These are phyloP conservation scores for Wolfiporia cocos DNA, from an alignment of 1,284 basidiomycete species.

Conservation along the genomic window DNA sequence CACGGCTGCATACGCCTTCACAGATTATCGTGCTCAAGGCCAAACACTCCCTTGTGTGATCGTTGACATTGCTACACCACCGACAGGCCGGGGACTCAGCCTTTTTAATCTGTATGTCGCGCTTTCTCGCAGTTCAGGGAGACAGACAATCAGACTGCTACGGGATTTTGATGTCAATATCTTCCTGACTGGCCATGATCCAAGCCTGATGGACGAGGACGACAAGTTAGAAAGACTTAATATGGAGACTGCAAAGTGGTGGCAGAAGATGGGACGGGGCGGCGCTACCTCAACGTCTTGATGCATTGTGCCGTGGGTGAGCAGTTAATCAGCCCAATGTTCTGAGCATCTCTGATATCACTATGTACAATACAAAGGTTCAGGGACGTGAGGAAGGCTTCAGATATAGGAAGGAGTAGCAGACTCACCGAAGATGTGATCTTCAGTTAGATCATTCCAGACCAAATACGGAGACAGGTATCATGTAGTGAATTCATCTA, in stretches of 20 bases:
- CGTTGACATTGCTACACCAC: constrained; percentile 26
- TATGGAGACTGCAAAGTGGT: not conserved
- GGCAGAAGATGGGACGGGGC: not conserved
- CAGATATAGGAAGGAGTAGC: too few species aligned
- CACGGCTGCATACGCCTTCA: constrained; percentile 28
- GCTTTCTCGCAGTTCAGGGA: constrained; percentile 25
- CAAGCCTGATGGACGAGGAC: not conserved
- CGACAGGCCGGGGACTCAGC: constrained; percentile 13
- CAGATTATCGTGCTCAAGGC: constrained; percentile 28
- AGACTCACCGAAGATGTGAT: too few species aligned
- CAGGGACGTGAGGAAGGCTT: too few species aligned
- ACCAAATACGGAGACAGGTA: too few species aligned
- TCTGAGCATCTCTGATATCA: too few species aligned
- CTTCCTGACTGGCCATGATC: not conserved
- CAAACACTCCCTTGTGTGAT: constrained; percentile 25
- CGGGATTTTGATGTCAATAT: constrained; percentile 7
- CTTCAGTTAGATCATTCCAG: too few species aligned
- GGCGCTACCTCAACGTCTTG: too few species aligned
- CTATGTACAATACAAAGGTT: too few species aligned
- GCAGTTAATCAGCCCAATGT: too few species aligned
- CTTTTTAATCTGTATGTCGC: constrained; percentile 29
- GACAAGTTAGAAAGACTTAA: not conserved
- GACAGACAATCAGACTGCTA: constrained; percentile 23
- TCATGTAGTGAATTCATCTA: too few species aligned
- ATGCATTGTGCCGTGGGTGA: too few species aligned